Evolutionary conservation across 768 basidiomycete species (phyloP), one percentile per base, ranked within the genome.

Genomic region (Mycena rosella): DNA sequence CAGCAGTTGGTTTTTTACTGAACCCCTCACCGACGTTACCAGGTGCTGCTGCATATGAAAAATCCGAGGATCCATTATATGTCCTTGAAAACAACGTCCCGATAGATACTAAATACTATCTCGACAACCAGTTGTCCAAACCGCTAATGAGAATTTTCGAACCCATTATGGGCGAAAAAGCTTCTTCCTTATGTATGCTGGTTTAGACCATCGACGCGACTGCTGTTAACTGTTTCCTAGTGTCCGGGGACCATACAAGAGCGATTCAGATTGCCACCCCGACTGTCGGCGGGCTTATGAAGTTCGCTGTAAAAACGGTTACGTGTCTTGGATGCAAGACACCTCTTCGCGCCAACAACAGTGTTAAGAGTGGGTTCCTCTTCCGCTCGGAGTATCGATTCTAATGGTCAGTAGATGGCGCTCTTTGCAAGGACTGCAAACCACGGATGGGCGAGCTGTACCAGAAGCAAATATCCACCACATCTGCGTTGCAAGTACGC

Each of bases 41-140:
- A 95, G 94, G 95, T 73, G 97, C 98, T 15, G 96, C 96, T 18
- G 98, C 97, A 18, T 99, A 98, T 72, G 97, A 99, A 77, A 99
- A 99, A 78, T 98, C 97, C 0, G 98, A 99, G 76, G 98, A 99
- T 73, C 98, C 98, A 0, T 85, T 99, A 59, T 99, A 95, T 74
- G 98, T 99, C 18, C 87, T 99, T 24, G 98, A 99, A 78, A 96
- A 99, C 79, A 99, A 96, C 77, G 88, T 99, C 47, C 98, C 98
- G 0, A 96, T 99, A 68, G 98, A 99, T 75, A 99, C 98, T 7
- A 92, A 94, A 75, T 98, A 99, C 78, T 99, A 99, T 76, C 88
- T 99, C 53, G 97, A 99, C 64, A 98, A 99, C 74, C 98, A 99
- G 76, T 88, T 99, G 0, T 95, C 96, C 1, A 99, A 99, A 77